phyloP scores from a whole-genome alignment of 202 grass and related monocot genomes.

The Zizania palustris region DNA sequence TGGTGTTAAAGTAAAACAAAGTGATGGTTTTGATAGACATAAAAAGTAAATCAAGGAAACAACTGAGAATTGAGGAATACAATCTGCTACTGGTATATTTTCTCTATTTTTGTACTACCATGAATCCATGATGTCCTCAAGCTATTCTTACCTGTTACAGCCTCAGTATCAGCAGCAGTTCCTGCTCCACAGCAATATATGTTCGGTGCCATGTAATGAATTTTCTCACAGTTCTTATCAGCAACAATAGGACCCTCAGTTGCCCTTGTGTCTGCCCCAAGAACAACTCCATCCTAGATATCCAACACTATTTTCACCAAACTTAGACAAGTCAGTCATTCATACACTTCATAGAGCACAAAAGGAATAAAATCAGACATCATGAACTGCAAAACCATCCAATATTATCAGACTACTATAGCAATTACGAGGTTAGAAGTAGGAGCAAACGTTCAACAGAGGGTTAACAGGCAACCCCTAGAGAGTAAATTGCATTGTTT shows the following conservation, averaged over 20 bases:
- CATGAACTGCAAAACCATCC: background rate
- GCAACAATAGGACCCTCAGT: conserved; percentile 98
- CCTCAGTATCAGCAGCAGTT: conserved; percentile 92
- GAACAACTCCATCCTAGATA: conserved; percentile 90
- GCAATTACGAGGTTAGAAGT: background rate
- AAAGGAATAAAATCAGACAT: background rate
- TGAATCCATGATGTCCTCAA: background rate
- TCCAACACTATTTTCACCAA: conserved; percentile 16
- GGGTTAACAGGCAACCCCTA: background rate
- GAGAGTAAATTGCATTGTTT: background rate
- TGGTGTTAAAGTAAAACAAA: conserved; percentile 42
- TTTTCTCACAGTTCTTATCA: conserved; percentile 98
- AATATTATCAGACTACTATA: background rate
- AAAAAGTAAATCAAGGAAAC: conserved; percentile 15
- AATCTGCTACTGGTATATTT: background rate
- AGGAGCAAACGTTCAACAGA: background rate
- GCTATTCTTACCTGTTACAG: conserved; percentile 68
- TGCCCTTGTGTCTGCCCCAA: conserved; percentile 95
- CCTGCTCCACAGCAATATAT: conserved; percentile 96
- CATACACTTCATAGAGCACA: conserved; percentile 11
- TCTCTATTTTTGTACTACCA: conserved; percentile 10
- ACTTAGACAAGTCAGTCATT: background rate
- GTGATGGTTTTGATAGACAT: conserved; percentile 8
- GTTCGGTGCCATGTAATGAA: conserved; percentile 96
- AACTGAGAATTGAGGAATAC: background rate